phyloP scores from a whole-genome alignment of 768 basidiomycete genomes.

The Tricholoma sp. region DNA sequence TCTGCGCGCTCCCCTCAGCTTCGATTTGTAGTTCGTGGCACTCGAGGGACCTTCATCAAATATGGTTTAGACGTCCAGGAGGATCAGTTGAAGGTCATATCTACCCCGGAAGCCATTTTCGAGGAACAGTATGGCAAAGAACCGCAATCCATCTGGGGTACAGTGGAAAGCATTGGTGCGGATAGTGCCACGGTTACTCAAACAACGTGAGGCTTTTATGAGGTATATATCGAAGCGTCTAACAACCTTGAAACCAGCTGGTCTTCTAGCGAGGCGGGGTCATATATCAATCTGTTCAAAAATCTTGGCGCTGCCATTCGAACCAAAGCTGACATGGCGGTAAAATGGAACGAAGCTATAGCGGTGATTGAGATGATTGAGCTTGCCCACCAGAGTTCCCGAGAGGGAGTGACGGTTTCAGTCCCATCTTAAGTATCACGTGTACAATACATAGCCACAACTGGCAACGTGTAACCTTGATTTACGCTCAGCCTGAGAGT shows the following conservation, averaged over 20 bases:
- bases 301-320: conserved; percentile 64
- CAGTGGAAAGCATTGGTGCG: conserved; percentile 47
- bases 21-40: conserved; percentile 70
- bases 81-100: conserved; percentile 60
- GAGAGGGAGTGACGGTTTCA: conserved; percentile 42
- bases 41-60: conserved; percentile 68
- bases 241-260: conserved; percentile 37
- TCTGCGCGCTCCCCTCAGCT: conserved; percentile 63
- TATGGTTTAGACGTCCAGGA: conserved; percentile 78
- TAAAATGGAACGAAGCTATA: conserved; percentile 74
- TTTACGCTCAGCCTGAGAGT: not conserved
- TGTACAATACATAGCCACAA: conserved; percentile 7
- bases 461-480: conserved; percentile 18
- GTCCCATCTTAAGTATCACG: conserved; percentile 22
- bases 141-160: conserved; percentile 59
- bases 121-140: conserved; percentile 52
- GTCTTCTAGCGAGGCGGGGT: conserved; percentile 55
- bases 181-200: conserved; percentile 38
- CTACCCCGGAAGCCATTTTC: conserved; percentile 40
- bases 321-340: conserved; percentile 43
- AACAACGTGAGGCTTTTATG: conserved; percentile 26
- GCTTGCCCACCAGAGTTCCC: conserved; percentile 61
- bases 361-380: conserved; percentile 75
- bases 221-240: not conserved
- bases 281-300: conserved; percentile 57